A percentile compares a stretch with the other conserved stretches of the same genome.
phyloP scores from a whole-genome alignment of 176 grass and related monocot species.

The Aegilops speltoides region DNA sequence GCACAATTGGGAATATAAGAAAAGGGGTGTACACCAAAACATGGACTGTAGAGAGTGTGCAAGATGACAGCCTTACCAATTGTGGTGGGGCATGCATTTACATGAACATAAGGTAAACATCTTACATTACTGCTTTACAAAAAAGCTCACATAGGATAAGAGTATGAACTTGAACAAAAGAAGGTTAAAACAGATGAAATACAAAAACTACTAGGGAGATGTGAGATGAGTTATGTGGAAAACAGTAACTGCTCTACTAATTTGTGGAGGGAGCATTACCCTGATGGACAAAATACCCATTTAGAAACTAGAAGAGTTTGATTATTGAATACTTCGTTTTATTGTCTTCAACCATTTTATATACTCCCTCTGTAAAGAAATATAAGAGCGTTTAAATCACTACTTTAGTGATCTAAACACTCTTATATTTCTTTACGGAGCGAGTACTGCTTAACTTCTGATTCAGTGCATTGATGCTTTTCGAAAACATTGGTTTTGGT shows the following conservation, averaged over 20 bases:
- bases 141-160: background rate
- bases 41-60: background rate
- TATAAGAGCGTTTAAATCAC: too few relatives aligned
- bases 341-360: background rate
- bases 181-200: background rate
- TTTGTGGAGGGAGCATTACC: background rate
- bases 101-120: background rate
- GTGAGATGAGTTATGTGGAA: background rate
- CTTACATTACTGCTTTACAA: background rate
- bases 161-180: background rate
- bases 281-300: background rate
- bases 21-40: background rate
- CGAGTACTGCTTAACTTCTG: background rate
- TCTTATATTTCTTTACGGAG: too few relatives aligned
- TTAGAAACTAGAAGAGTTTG: background rate
- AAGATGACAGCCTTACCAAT: background rate
- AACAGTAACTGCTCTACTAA: background rate
- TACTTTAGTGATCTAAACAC: too few relatives aligned
- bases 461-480: background rate
- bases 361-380: background rate
- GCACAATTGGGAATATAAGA: background rate
- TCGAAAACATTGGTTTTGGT: background rate
- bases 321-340: background rate
- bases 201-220: background rate
- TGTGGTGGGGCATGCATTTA: background rate